Conservation (phyloP, 1,284 basidiomycete species). For the Albatrellus sp. region DNA sequence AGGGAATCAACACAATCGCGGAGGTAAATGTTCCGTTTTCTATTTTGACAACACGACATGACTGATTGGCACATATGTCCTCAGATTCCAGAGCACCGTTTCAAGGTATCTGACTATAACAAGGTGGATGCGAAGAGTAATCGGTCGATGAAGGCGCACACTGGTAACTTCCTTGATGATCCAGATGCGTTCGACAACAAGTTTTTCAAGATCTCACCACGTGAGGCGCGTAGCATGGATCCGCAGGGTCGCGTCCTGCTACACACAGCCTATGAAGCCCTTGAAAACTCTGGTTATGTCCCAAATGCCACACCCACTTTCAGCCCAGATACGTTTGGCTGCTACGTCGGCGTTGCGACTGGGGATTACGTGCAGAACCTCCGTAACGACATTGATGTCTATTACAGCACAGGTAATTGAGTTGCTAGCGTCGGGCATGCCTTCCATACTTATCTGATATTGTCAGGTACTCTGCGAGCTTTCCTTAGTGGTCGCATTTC, state of each 20-base stretch:
- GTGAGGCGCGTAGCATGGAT: slow-evolving; percentile 63
- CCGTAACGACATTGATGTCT: slow-evolving; percentile 47
- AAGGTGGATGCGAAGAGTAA: slow-evolving; percentile 16
- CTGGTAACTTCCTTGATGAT: slow-evolving; percentile 51
- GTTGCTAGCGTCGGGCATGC: not conserved
- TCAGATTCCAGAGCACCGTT: slow-evolving; percentile 50
- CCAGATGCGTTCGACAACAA: slow-evolving; percentile 51
- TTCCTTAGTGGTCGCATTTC: slow-evolving; percentile 64
- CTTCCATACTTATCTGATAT: not conserved
- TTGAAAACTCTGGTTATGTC: slow-evolving; percentile 60
- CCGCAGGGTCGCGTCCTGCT: slow-evolving; percentile 61
- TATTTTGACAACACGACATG: not conserved
- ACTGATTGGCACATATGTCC: slow-evolving; percentile 1
- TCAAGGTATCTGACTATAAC: slow-evolving; percentile 31
- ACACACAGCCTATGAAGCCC: slow-evolving; percentile 50
- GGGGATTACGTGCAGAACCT: slow-evolving; percentile 60
- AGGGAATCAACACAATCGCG: slow-evolving; percentile 43
- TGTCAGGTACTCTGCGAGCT: slow-evolving; percentile 47
- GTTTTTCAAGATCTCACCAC: slow-evolving; percentile 61
- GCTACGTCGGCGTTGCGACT: slow-evolving; percentile 55
- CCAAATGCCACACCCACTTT: slow-evolving; percentile 40
- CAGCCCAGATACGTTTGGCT: slow-evolving; percentile 41
- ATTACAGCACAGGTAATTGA: slow-evolving; percentile 57
- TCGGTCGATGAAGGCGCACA: slow-evolving; percentile 36
- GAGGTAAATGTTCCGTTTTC: slow-evolving; percentile 27